Evolutionary conservation across 768 basidiomycete species (phyloP), one percentile per base, ranked within the genome.

Genomic region (Crassisporium funariophilum): DNA sequence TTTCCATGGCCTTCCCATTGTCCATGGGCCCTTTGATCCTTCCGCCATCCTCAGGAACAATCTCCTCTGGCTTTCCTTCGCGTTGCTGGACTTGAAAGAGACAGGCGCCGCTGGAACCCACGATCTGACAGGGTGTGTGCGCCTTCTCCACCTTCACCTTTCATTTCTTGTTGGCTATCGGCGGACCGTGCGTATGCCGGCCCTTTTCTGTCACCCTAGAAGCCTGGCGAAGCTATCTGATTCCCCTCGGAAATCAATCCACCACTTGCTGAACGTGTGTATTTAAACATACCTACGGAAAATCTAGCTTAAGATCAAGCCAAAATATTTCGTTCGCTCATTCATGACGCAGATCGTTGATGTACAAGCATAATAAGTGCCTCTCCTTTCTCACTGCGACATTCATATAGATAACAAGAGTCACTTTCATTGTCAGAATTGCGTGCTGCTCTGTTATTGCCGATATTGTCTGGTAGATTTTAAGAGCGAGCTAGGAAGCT

Each of bases 281-380:
- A n/a, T n/a, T n/a, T n/a, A n/a, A n/a, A n/a, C n/a, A n/a, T n/a
- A n/a, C n/a, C n/a, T n/a, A n/a, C n/a, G n/a, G n/a, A n/a, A n/a
- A n/a, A n/a, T n/a, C n/a, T n/a, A n/a, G n/a, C n/a, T n/a, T n/a
- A n/a, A n/a, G n/a, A 25, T 15, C 16, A 22, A 47, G 27, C 27
- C 6, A 41, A 29, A 36, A 23, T 33, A 46, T 46, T 46, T n/a
- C n/a, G n/a, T n/a, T n/a, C n/a, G 47, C 44, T 45, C 50, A 46
- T 46, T 43, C 35, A 52, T 52, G 50, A 51, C 50, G 50, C 50
- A 42, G 21, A 39, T 23, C 40, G 34, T 44, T 31, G 48, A 41
- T 42, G 27, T 19, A 20, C 35, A 41, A 27, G 50, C 12, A 47
- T 27, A 39, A 41, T 29, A 20, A n/a, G n/a, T n/a, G n/a, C n/a